Percentiles rank a stretch among this genome's conserved stretches.
phyloP scores from a whole-genome alignment of 192 early-diverging fungal species.

The Jimgerdemannia lactiflua region DNA sequence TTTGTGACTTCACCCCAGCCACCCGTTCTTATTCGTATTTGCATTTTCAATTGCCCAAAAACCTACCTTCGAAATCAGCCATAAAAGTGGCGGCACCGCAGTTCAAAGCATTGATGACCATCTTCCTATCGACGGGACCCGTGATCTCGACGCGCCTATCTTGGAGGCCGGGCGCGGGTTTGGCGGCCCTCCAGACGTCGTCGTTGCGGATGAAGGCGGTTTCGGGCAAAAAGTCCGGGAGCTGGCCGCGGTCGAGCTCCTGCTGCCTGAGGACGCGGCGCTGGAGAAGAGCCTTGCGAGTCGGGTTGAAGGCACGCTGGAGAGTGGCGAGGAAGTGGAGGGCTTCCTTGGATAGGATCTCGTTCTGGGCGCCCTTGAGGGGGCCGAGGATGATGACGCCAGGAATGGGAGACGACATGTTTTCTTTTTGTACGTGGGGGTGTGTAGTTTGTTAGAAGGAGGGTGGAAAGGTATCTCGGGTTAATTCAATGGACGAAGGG shows the following conservation, averaged over 20 bases:
- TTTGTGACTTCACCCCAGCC: background rate
- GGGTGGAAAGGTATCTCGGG: too few relatives aligned
- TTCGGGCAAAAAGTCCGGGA: constrained; percentile 92
- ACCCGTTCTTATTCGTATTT: constrained; percentile 3
- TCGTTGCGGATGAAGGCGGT: constrained; percentile 90
- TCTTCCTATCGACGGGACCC: constrained; percentile 97
- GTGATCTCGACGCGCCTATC: constrained; percentile 98
- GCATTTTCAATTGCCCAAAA: too few relatives aligned
- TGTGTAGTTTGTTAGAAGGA: too few relatives aligned
- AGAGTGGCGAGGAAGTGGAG: constrained; percentile 86
- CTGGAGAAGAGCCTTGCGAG: constrained; percentile 85
- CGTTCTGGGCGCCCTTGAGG: constrained; percentile 54
- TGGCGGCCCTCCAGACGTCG: constrained; percentile 84
- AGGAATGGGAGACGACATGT: constrained; percentile 45
- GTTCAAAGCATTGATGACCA: constrained; percentile 99
- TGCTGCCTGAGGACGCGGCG: constrained; percentile 76
- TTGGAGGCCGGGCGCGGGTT: constrained; percentile 84
- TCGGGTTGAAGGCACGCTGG: constrained; percentile 87
- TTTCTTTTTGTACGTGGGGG: background rate
- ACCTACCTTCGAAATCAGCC: constrained; percentile 90
- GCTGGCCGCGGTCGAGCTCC: constrained; percentile 72
- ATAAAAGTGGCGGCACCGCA: constrained; percentile 93
- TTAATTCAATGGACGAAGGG: background rate
- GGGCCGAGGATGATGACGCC: constrained; percentile 73
- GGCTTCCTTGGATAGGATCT: constrained; percentile 82